Evolutionary conservation across 2,329 filamentous ascomycete species (phyloP), one percentile per base, ranked within the genome.

Genomic region (Whalleya microplaca): DNA sequence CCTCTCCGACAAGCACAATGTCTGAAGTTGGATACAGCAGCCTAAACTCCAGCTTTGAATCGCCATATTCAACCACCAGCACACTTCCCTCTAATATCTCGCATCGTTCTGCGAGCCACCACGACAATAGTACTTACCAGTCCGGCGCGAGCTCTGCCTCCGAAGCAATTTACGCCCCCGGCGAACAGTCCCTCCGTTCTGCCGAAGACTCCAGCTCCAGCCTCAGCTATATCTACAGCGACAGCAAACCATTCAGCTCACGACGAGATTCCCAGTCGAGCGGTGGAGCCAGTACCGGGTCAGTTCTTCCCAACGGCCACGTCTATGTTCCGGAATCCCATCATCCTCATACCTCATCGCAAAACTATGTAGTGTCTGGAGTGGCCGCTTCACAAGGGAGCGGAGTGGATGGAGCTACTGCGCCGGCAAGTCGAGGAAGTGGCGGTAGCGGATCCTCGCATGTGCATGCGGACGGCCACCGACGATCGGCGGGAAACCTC

Each of bases 281-380:
- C 48, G 59, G 64, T n/a, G 61, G 63, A 9, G 58, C 51, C 21
- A 59, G 54, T 45, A 53, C 59, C 48, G 61, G 56, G 16, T 64
- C 68, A 3, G 54, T 69, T 5, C 66, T 73, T 2, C 59, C 71
- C 43, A 73, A 73, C 58, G 71, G 72, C 14, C 71, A 74, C 20
- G 53, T 69, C 44, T 74, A 74, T 57, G 68, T 73, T 0, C 70
- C 71, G 2, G 67, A 70, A 3, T 63, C 65, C 0, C 66, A 69
- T 21, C 63, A 69, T 21, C 41, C 57, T 5, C 61, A 68, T 32
- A 55, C 48, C 16, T 44, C 58, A 2, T 54, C 64, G 1, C 65
- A 69, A 23, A 50, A 50, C 20, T 68, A 70, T 48, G 56, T 64
- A 7, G 45, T 64, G 14, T 56, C 64, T n/a, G 51, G 50, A n/a